A percentile compares a stretch with the other conserved stretches of the same genome.
Conservation (phyloP, 1,284 basidiomycete genomes). For the Sporisorium scitamineum region DNA sequence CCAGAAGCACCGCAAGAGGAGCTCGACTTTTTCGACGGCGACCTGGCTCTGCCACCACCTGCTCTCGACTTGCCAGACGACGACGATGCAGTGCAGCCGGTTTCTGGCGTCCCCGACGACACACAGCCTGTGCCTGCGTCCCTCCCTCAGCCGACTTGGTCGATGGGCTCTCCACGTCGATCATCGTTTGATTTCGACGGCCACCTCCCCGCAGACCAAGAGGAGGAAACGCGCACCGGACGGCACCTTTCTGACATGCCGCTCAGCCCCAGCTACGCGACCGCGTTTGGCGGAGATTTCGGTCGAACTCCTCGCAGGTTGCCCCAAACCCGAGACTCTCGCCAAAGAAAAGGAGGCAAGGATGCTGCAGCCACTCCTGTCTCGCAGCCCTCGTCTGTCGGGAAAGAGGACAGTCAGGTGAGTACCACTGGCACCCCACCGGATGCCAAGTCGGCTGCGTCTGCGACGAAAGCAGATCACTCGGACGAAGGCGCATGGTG, state of each 20-base stretch:
- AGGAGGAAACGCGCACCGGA: constrained; percentile 58
- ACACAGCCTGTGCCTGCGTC: neutral
- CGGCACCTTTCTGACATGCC: constrained; percentile 66
- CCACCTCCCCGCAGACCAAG: constrained; percentile 43
- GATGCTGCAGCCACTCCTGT: neutral
- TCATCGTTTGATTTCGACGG: constrained; percentile 19
- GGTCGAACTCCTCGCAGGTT: constrained; percentile 30
- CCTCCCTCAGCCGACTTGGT: constrained; percentile 1
- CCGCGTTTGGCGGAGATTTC: constrained; percentile 47
- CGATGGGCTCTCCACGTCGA: neutral
- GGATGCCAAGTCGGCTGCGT: constrained; percentile 18
- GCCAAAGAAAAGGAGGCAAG: neutral
- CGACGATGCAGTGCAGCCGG: constrained; percentile 8
- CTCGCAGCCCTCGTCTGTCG: neutral
- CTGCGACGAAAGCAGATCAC: constrained; percentile 2
- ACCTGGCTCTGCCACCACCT: constrained; percentile 63
- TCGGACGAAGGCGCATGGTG: constrained; percentile 77
- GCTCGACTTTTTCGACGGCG: constrained; percentile 51
- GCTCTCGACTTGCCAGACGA: constrained; percentile 53
- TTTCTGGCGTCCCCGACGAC: neutral
- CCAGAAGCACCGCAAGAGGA: constrained; percentile 26
- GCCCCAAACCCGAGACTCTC: too few species aligned
- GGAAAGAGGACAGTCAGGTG: constrained; percentile 1
- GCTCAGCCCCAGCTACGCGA: constrained; percentile 54
- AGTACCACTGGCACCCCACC: constrained; percentile 8